Percentiles rank a stretch among this genome's conserved stretches.
phyloP scores from a whole-genome alignment of 1,284 basidiomycete species.

The Lentinula novae-zelandiae region DNA sequence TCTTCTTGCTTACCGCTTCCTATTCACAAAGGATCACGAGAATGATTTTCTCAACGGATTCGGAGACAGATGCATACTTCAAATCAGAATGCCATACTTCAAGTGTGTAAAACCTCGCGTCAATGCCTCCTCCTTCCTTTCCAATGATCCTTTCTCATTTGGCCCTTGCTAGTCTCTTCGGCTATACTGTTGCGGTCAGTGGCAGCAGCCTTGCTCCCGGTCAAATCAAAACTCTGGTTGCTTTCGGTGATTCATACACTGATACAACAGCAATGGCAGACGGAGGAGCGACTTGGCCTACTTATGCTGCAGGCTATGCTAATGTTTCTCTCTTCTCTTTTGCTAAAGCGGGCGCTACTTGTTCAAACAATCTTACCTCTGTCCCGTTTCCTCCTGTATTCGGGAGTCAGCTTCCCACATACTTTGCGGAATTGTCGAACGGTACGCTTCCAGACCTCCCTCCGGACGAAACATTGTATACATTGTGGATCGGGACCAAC shows the following conservation, averaged over 20 bases:
- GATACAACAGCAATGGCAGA: conserved; percentile 21
- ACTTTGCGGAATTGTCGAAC: conserved; percentile 27
- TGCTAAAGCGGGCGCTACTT: conserved; percentile 41
- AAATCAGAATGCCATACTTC: no score
- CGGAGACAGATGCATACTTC: no score
- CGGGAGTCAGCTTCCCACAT: conserved; percentile 38
- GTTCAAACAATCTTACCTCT: conserved; percentile 41
- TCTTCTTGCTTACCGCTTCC: no score
- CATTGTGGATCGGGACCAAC: conserved; percentile 45
- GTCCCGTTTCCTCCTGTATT: conserved; percentile 38
- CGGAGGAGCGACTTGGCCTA: conserved; percentile 31
- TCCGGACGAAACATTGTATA: conserved; percentile 35
- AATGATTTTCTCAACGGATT: no score
- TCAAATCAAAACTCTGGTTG: conserved; percentile 34
- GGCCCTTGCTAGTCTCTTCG: neutral
- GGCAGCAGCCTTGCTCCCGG: conserved; percentile 10
- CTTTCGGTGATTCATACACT: conserved; percentile 44
- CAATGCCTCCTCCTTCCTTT: neutral
- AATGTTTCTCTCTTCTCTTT: conserved; percentile 36
- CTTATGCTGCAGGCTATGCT: conserved; percentile 36
- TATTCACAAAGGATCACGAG: no score
- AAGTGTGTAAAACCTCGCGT: neutral
- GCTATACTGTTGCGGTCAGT: neutral
- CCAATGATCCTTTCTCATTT: neutral
- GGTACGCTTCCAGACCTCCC: conserved; percentile 24